Percentiles rank a stretch among this genome's conserved stretches.
Conservation (phyloP, 1,284 basidiomycete species). For the Puccinia novopanici region DNA sequence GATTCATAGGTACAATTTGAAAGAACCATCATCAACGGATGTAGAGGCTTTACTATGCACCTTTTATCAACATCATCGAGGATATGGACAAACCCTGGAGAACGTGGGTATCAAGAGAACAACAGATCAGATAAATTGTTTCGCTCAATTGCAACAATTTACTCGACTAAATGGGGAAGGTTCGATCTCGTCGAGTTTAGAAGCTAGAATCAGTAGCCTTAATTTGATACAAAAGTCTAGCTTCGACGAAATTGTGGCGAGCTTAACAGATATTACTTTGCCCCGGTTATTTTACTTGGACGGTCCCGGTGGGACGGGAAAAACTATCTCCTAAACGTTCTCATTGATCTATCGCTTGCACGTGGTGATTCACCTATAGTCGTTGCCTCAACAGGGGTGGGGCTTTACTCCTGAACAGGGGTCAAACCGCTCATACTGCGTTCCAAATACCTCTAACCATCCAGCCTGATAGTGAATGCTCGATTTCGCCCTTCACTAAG, state of each 20-base stretch:
- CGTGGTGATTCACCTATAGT: conserved; percentile 57
- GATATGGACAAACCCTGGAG: too few species aligned
- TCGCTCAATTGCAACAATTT: too few species aligned
- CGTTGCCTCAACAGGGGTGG: conserved; percentile 61
- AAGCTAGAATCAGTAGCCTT: too few species aligned
- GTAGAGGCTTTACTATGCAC: too few species aligned
- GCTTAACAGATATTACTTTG: conserved; percentile 32
- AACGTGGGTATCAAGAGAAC: too few species aligned
- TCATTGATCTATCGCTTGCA: conserved; percentile 60
- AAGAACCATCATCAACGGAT: background rate
- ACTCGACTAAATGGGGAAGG: too few species aligned
- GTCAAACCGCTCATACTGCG: conserved; percentile 62
- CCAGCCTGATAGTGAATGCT: background rate
- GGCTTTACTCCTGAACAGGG: conserved; percentile 61
- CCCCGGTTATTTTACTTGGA: conserved; percentile 62
- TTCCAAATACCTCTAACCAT: conserved; percentile 62
- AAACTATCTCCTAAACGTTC: conserved; percentile 64
- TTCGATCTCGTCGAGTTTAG: too few species aligned
- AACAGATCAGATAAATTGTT: too few species aligned
- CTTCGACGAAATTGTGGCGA: background rate
- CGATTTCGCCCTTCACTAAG: too few species aligned
- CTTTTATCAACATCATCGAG: too few species aligned
- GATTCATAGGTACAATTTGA: background rate
- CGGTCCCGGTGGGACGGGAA: conserved; percentile 64
- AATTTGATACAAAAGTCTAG: conserved; percentile 3